These are phyloP conservation scores for Populus hybrid DNA, from an alignment of 441 rosid genomes.

Conservation along the genomic window DNA sequence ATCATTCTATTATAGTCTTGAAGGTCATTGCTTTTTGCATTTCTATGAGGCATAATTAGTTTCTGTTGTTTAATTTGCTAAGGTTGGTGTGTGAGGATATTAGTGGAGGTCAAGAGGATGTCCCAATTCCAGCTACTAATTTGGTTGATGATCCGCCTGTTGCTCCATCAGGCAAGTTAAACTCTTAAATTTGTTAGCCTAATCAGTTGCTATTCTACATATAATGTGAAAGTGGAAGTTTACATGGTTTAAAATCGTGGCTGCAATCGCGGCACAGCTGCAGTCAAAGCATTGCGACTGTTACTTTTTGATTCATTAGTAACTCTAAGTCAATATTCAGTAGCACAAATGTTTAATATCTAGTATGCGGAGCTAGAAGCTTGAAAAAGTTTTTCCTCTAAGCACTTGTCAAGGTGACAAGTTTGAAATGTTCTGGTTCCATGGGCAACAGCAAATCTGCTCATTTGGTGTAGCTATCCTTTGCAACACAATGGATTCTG, in stretches of 20 bases:
- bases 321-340: too few relatives aligned
- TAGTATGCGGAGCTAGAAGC: too few relatives aligned
- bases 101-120: constrained; percentile 50
- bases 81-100: constrained; percentile 81
- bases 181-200: neutral
- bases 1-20: neutral
- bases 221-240: neutral
- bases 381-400: too few relatives aligned
- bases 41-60: neutral
- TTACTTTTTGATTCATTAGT: too few relatives aligned
- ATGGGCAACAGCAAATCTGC: too few relatives aligned
- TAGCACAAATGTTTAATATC: too few relatives aligned
- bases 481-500: too few relatives aligned
- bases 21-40: neutral
- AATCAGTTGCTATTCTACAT: neutral
- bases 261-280: too few relatives aligned
- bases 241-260: neutral
- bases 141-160: constrained; percentile 75
- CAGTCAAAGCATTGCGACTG: too few relatives aligned
- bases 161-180: constrained; percentile 56
- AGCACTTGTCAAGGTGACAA: too few relatives aligned
- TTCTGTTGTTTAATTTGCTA: constrained; percentile 22
- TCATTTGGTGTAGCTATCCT: too few relatives aligned
- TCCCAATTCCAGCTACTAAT: constrained; percentile 81
- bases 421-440: too few relatives aligned